A percentile compares a stretch with the other conserved stretches of the same genome.
Evolutionary conservation across 192 early-diverging fungal species (phyloP).

Genomic region (Pecoramyces ruminantium): DNA sequence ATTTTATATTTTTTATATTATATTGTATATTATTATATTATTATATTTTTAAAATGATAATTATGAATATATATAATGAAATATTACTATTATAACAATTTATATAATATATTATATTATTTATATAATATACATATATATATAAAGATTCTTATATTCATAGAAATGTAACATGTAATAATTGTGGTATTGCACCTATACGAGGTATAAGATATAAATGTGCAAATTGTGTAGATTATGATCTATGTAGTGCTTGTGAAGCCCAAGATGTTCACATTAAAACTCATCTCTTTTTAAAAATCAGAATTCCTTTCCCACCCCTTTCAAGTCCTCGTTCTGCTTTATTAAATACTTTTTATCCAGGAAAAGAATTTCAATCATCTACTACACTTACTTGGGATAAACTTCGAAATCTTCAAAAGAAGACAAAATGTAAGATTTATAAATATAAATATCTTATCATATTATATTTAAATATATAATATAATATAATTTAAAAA

Average conservation of each 20-base stretch:
- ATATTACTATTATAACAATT: no score
- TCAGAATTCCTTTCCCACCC: slow-evolving; percentile 80
- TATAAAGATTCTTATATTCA: slow-evolving; percentile 19
- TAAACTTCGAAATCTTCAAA: slow-evolving; percentile 22
- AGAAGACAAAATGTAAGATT: slow-evolving; percentile 50
- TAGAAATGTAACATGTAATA: slow-evolving; percentile 83
- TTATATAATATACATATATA: no score
- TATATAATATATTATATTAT: no score
- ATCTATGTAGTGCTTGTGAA: slow-evolving; percentile 86
- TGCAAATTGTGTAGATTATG: slow-evolving; percentile 81
- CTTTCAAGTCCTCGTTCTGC: slow-evolving; percentile 60
- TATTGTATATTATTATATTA: no score
- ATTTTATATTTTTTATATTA: no score
- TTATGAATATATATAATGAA: no score
- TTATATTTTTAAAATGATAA: no score
- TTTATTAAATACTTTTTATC: slow-evolving; percentile 61
- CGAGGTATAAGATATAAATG: slow-evolving; percentile 85
- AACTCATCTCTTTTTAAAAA: slow-evolving; percentile 80
- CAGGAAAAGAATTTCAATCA: slow-evolving; percentile 24
- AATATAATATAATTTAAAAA: neutral
- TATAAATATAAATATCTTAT: neutral
- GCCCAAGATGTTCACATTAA: slow-evolving; percentile 52
- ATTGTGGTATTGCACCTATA: slow-evolving; percentile 72
- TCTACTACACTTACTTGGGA: slow-evolving; percentile 11
- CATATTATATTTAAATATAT: no score